A percentile compares a stretch with the other conserved stretches of the same genome.
Conservation (phyloP, 441 rosid genomes). For the Gossypium schwendimanii region DNA sequence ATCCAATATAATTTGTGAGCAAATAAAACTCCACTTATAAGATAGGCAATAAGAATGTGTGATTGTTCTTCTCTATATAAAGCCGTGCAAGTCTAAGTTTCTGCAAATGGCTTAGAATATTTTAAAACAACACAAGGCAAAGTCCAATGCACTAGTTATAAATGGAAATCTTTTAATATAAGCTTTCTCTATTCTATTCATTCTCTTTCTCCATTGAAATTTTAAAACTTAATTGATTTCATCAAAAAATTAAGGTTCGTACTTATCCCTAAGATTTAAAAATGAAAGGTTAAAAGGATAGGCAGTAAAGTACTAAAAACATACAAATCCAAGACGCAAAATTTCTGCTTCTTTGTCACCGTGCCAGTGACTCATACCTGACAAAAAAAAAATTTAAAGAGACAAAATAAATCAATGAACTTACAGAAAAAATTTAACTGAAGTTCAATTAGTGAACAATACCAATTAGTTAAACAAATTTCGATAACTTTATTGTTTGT, state of each 20-base stretch:
- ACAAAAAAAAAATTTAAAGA: conserved; percentile 17
- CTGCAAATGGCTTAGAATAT: not conserved
- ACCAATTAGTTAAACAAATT: not conserved
- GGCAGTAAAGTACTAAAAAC: conserved; percentile 20
- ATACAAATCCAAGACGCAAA: conserved; percentile 81
- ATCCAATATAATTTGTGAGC: not conserved
- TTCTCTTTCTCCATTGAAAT: not conserved
- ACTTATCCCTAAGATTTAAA: not conserved
- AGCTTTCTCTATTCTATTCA: not conserved
- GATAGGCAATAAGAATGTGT: not conserved
- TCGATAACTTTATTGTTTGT: not conserved
- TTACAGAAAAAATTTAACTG: not conserved
- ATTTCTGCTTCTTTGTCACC: conserved; percentile 74
- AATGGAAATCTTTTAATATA: not conserved
- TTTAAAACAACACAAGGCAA: not conserved
- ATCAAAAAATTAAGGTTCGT: not conserved
- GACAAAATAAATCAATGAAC: not conserved
- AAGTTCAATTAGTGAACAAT: too few species aligned
- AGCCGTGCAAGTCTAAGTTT: not conserved
- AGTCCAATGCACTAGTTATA: not conserved
- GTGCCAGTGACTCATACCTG: conserved; percentile 61
- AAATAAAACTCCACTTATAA: not conserved
- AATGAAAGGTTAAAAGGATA: not conserved
- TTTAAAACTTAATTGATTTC: not conserved
- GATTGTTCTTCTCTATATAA: not conserved